phyloP scores from a whole-genome alignment of 169 alveolate genomes.

The Cryptosporidium ubiquitum region DNA sequence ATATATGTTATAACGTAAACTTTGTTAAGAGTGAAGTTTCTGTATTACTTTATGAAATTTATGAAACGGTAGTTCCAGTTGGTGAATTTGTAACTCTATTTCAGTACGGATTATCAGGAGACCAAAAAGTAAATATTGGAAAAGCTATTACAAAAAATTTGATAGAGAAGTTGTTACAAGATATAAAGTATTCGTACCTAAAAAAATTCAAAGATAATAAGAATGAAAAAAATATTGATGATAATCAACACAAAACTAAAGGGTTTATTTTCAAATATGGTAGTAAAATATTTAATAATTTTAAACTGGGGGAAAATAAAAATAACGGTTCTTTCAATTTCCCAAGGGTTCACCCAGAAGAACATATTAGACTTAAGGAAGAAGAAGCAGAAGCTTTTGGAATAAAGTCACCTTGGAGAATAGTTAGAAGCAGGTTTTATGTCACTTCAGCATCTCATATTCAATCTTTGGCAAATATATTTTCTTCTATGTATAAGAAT shows the following conservation, averaged over 20 bases:
- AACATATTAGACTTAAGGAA: constrained; percentile 83
- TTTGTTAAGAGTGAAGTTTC: constrained; percentile 5
- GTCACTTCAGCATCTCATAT: constrained; percentile 90
- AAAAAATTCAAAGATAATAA: background rate
- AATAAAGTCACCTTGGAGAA: constrained; percentile 86
- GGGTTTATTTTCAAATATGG: background rate
- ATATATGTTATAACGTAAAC: background rate
- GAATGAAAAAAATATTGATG: background rate
- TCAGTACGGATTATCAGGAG: constrained; percentile 31
- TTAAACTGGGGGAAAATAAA: background rate
- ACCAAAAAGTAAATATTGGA: constrained; percentile 29
- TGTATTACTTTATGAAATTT: constrained; percentile 16
- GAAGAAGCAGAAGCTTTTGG: constrained; percentile 87
- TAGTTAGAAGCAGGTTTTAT: constrained; percentile 89
- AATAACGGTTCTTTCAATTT: background rate
- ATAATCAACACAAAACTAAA: background rate
- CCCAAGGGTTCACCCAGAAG: constrained; percentile 75
- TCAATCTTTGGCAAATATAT: constrained; percentile 82
- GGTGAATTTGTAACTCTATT: constrained; percentile 40
- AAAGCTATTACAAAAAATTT: constrained; percentile 3
- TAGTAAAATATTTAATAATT: background rate
- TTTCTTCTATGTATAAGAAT: constrained; percentile 1
- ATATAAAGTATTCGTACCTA: constrained; percentile 9
- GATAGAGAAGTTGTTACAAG: constrained; percentile 18
- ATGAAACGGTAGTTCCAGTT: constrained; percentile 31